Conservation (phyloP, 495 filamentous ascomycete species). For the Aspergillus saccharolyticus region DNA sequence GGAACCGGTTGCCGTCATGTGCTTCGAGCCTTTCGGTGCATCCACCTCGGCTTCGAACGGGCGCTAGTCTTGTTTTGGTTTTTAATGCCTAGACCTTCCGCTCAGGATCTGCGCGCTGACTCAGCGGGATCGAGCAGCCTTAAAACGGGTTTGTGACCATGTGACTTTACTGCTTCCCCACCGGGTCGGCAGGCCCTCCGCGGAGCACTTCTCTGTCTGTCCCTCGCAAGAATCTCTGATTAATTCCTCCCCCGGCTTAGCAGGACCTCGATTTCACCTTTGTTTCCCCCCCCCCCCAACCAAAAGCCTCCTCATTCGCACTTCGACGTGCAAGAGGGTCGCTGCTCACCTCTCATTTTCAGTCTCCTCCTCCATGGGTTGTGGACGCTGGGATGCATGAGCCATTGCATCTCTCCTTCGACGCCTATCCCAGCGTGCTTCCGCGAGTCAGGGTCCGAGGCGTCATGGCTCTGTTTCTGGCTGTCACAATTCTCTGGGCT, state of each 20-base stretch:
- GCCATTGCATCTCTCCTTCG: conserved; percentile 43
- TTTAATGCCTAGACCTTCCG: neutral
- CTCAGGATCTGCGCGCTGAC: neutral
- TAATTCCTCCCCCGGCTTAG: neutral
- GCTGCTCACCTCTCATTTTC: conserved; percentile 11
- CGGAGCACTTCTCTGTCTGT: no score
- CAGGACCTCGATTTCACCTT: neutral
- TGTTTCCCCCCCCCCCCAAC: no score
- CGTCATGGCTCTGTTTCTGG: conserved; percentile 48
- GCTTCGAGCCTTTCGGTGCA: conserved; percentile 1
- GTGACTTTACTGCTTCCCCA: neutral
- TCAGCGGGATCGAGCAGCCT: neutral
- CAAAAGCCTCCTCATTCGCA: no score
- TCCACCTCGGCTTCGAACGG: conserved; percentile 5
- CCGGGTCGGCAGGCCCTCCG: conserved; percentile 3
- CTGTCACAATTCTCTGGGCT: conserved; percentile 46
- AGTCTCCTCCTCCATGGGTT: conserved; percentile 31
- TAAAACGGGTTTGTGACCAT: neutral
- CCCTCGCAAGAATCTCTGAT: no score
- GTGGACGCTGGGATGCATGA: conserved; percentile 46
- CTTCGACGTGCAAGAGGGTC: neutral
- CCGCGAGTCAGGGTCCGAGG: conserved; percentile 47
- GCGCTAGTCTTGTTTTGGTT: conserved; percentile 10
- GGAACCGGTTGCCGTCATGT: conserved; percentile 15
- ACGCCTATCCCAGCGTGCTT: conserved; percentile 44